Evolutionary conservation across 257 asterid species (phyloP).

Genomic region (Nicotiana knightiana): DNA sequence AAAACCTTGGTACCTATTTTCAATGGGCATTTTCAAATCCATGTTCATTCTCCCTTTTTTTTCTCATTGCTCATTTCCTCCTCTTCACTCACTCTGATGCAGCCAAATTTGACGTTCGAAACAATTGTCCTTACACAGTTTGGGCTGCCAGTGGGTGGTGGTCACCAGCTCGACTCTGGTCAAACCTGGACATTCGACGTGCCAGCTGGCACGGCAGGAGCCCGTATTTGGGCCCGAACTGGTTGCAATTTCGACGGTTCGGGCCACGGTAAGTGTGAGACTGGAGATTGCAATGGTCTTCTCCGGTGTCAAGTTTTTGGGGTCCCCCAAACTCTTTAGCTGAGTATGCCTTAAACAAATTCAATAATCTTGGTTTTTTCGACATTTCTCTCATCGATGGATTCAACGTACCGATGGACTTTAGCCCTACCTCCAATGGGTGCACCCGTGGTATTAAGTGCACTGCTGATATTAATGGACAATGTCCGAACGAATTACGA

Average conservation of each 20-base stretch:
- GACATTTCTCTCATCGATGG: conserved; percentile 40
- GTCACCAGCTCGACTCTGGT: conserved; percentile 30
- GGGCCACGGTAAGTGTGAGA: conserved; percentile 35
- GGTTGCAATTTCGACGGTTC: conserved; percentile 32
- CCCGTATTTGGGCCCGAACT: conserved; percentile 35
- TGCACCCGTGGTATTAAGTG: conserved; percentile 18
- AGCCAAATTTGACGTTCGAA: conserved; percentile 26
- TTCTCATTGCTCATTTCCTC: conserved; percentile 16
- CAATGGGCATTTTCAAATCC: conserved; percentile 6
- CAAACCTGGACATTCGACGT: conserved; percentile 35
- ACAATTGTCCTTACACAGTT: conserved; percentile 38
- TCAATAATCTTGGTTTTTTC: conserved; percentile 25
- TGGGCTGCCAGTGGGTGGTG: conserved; percentile 56
- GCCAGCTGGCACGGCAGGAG: conserved; percentile 22
- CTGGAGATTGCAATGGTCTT: conserved; percentile 45
- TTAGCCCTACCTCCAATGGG: conserved; percentile 27
- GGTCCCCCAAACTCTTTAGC: conserved; percentile 36
- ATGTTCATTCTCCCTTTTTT: background rate
- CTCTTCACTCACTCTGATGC: conserved; percentile 16
- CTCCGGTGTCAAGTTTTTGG: conserved; percentile 29
- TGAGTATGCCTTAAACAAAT: conserved; percentile 35
- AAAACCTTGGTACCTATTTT: background rate
- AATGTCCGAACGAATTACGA: background rate
- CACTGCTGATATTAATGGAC: background rate
- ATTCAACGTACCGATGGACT: conserved; percentile 39